phyloP scores from a whole-genome alignment of 805 yeast species.

The Priceomyces melissophilus region DNA sequence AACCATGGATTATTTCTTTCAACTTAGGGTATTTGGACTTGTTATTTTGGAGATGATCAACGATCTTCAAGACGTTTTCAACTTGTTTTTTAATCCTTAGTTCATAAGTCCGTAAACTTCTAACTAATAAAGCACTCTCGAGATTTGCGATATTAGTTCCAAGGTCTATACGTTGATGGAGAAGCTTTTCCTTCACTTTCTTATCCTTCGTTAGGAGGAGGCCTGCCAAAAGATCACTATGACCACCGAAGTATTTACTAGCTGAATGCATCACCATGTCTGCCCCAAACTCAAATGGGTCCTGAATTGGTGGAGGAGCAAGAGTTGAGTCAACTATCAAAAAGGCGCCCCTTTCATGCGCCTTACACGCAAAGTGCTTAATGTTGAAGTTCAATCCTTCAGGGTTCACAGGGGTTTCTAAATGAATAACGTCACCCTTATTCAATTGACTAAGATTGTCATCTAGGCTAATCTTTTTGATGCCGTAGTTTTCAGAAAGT shows the following conservation, averaged over 20 bases:
- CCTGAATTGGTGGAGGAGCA: slow-evolving; percentile 88
- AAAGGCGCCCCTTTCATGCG: slow-evolving; percentile 74
- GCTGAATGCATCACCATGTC: slow-evolving; percentile 92
- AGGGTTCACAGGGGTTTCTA: slow-evolving; percentile 90
- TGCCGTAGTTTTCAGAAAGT: slow-evolving; percentile 56
- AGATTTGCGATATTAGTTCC: slow-evolving; percentile 80
- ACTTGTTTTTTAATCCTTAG: slow-evolving; percentile 69
- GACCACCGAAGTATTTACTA: slow-evolving; percentile 92
- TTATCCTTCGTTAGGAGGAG: slow-evolving; percentile 60
- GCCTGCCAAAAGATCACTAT: slow-evolving; percentile 86
- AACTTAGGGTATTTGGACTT: slow-evolving; percentile 45
- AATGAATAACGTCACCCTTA: slow-evolving; percentile 73
- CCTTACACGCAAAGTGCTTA: slow-evolving; percentile 57
- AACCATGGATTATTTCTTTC: slow-evolving; percentile 60
- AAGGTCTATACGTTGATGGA: slow-evolving; percentile 61
- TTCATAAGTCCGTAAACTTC: slow-evolving; percentile 80
- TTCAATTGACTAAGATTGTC: slow-evolving; percentile 45
- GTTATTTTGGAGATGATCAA: slow-evolving; percentile 54
- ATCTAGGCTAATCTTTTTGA: slow-evolving; percentile 45
- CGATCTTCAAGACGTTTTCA: slow-evolving; percentile 58
- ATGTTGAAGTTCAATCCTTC: slow-evolving; percentile 66
- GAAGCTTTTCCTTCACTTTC: slow-evolving; percentile 43
- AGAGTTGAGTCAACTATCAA: slow-evolving; percentile 83
- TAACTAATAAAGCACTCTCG: slow-evolving; percentile 67
- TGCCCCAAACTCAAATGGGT: slow-evolving; percentile 79